Evolutionary conservation across 2,329 filamentous ascomycete species (phyloP).

Genomic region (Annulohypoxylon truncatum): DNA sequence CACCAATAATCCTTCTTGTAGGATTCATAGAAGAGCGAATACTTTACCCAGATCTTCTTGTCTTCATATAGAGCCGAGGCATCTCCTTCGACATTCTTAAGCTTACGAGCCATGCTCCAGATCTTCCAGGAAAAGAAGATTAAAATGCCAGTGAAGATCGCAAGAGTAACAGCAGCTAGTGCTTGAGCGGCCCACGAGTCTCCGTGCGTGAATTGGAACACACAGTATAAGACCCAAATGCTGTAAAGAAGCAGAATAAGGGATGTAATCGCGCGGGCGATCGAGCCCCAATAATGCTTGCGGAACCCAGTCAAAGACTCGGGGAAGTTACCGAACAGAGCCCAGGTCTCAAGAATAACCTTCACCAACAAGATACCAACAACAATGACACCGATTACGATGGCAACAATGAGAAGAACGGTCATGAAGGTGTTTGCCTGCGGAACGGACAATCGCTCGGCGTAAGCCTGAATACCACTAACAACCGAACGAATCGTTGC

Average conservation of each 20-base stretch:
- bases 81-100: slow-evolving; percentile 82
- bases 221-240: slow-evolving; percentile 93
- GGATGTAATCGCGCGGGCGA: slow-evolving; percentile 88
- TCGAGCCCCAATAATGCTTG: slow-evolving; percentile 94
- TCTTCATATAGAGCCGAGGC: slow-evolving; percentile 81
- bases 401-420: slow-evolving; percentile 86
- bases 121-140: slow-evolving; percentile 87
- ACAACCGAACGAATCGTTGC: slow-evolving; percentile 64
- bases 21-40: slow-evolving; percentile 96
- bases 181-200: slow-evolving; percentile 94
- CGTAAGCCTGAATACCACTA: slow-evolving; percentile 82
- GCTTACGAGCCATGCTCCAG: slow-evolving; percentile 77
- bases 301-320: slow-evolving; percentile 84
- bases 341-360: slow-evolving; percentile 90
- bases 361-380: slow-evolving; percentile 91
- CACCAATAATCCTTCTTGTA: slow-evolving; percentile 98
- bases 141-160: slow-evolving; percentile 83
- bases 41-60: slow-evolving; percentile 92
- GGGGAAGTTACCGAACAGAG: slow-evolving; percentile 88
- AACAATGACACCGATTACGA: slow-evolving; percentile 84
- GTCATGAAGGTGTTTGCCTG: slow-evolving; percentile 97
- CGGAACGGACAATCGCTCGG: slow-evolving; percentile 86
- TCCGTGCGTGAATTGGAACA: slow-evolving; percentile 93
- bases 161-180: slow-evolving; percentile 84
- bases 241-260: slow-evolving; percentile 93